Evolutionary conservation across 2,329 filamentous ascomycete genomes (phyloP).

Genomic region (Anisogramma anomala): DNA sequence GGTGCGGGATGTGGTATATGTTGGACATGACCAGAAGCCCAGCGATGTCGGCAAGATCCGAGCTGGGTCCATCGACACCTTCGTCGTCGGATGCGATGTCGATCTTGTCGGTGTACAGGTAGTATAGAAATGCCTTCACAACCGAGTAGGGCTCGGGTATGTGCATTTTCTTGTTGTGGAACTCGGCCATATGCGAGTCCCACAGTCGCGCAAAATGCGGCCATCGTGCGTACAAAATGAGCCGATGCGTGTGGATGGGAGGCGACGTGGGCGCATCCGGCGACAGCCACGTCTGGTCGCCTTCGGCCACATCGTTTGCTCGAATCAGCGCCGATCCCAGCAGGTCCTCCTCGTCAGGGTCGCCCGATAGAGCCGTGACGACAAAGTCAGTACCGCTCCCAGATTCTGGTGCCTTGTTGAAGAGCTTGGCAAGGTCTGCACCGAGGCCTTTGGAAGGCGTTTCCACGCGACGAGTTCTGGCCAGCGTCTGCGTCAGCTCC

Average conservation of each 20-base stretch:
- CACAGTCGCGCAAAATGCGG: constrained; percentile 91
- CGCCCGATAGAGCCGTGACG: constrained; percentile 77
- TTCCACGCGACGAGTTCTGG: constrained; percentile 35
- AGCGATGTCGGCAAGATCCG: constrained; percentile 72
- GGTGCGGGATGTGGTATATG: constrained; percentile 91
- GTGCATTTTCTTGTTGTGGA: constrained; percentile 94
- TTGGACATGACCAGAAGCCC: constrained; percentile 96
- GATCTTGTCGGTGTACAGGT: constrained; percentile 93
- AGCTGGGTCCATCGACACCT: constrained; percentile 54
- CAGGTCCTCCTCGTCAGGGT: constrained; percentile 56
- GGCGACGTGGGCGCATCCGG: constrained; percentile 56
- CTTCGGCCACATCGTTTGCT: constrained; percentile 28
- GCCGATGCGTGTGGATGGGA: constrained; percentile 87
- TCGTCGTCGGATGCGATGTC: constrained; percentile 37
- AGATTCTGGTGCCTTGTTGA: constrained; percentile 73
- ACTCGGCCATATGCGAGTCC: constrained; percentile 90
- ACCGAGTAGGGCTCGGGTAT: constrained; percentile 93
- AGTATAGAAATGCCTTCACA: constrained; percentile 89
- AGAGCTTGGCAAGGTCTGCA: constrained; percentile 72
- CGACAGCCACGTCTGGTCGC: constrained; percentile 45
- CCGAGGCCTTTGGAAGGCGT: constrained; percentile 60
- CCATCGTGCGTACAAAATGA: constrained; percentile 92
- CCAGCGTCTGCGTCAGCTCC: constrained; percentile 35
- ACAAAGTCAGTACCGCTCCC: constrained; percentile 85
- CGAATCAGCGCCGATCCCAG: constrained; percentile 40